A percentile compares a stretch with the other conserved stretches of the same genome.
Conservation (phyloP, 2,329 filamentous ascomycete genomes). For the Tolypocladium nubicola region DNA sequence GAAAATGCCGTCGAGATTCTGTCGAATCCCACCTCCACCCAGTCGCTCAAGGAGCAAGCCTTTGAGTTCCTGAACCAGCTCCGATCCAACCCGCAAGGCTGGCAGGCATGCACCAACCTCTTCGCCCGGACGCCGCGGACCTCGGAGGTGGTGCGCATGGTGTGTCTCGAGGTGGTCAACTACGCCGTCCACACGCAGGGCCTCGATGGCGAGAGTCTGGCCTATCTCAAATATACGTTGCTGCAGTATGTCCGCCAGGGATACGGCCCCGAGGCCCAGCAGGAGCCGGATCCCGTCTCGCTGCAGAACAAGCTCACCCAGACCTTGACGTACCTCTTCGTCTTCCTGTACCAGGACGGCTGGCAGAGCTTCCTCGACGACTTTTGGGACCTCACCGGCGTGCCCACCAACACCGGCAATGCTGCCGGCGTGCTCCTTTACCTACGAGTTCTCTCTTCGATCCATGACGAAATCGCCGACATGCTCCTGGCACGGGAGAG, state of each 20-base stretch:
- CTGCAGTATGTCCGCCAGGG: slow-evolving; percentile 69
- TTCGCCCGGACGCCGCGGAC: slow-evolving; percentile 70
- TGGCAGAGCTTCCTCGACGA: slow-evolving; percentile 92
- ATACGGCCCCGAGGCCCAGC: slow-evolving; percentile 52
- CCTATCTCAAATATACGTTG: slow-evolving; percentile 69
- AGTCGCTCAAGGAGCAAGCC: slow-evolving; percentile 67
- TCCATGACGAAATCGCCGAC: slow-evolving; percentile 97
- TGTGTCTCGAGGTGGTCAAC: slow-evolving; percentile 87
- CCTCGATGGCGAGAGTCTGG: slow-evolving; percentile 62
- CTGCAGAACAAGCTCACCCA: slow-evolving; percentile 98
- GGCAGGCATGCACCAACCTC: slow-evolving; percentile 79
- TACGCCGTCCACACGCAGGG: slow-evolving; percentile 74
- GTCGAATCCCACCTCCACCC: slow-evolving; percentile 70
- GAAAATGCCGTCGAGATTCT: slow-evolving; percentile 94
- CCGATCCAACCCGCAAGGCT: slow-evolving; percentile 71
- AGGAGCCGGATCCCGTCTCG: slow-evolving; percentile 56
- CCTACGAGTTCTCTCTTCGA: slow-evolving; percentile 74
- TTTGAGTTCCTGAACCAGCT: slow-evolving; percentile 72
- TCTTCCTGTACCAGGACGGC: slow-evolving; percentile 70
- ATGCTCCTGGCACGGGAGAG: slow-evolving; percentile 70
- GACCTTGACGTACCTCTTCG: slow-evolving; percentile 89
- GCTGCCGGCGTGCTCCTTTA: slow-evolving; percentile 72
- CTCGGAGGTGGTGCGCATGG: slow-evolving; percentile 77
- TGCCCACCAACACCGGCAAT: slow-evolving; percentile 57
- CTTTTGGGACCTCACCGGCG: slow-evolving; percentile 64